These are phyloP conservation scores for Alternaria tenuissima DNA, from an alignment of 2,329 filamentous ascomycete genomes.

Conservation along the genomic window DNA sequence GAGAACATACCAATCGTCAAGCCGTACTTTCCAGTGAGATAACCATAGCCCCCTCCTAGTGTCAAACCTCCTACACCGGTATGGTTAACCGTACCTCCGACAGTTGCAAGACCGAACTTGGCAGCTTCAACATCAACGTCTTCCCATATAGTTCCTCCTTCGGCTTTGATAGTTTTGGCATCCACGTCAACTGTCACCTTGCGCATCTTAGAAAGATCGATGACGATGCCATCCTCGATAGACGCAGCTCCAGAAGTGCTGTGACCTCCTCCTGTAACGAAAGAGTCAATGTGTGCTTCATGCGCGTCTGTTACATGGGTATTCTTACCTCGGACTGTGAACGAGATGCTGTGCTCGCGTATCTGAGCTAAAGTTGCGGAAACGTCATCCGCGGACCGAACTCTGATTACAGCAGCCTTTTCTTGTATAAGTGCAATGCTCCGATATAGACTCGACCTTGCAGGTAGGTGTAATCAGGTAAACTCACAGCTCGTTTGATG, in stretches of 20 bases:
- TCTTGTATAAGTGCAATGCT: neutral
- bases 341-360: slow-evolving; percentile 51
- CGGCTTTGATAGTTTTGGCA: slow-evolving; percentile 57
- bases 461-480: neutral
- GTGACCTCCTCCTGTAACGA: slow-evolving; percentile 61
- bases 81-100: slow-evolving; percentile 69
- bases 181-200: slow-evolving; percentile 58
- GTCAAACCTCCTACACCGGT: slow-evolving; percentile 68
- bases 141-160: slow-evolving; percentile 63
- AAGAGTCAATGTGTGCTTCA: neutral
- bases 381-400: slow-evolving; percentile 29
- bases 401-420: slow-evolving; percentile 35
- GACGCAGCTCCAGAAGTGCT: slow-evolving; percentile 62
- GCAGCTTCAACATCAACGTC: slow-evolving; percentile 63
- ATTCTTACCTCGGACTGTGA: slow-evolving; percentile 55
- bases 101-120: slow-evolving; percentile 63
- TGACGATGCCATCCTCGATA: slow-evolving; percentile 62
- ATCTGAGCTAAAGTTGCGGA: slow-evolving; percentile 34
- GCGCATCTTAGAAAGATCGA: slow-evolving; percentile 63
- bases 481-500: slow-evolving; percentile 38
- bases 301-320: neutral
- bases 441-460: neutral
- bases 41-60: slow-evolving; percentile 66
- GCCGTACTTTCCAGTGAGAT: slow-evolving; percentile 63
- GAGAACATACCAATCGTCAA: slow-evolving; percentile 59